A percentile compares a stretch with the other conserved stretches of the same genome.
Evolutionary conservation across 805 yeast genomes (phyloP).

Genomic region (Candida endomychidarum): DNA sequence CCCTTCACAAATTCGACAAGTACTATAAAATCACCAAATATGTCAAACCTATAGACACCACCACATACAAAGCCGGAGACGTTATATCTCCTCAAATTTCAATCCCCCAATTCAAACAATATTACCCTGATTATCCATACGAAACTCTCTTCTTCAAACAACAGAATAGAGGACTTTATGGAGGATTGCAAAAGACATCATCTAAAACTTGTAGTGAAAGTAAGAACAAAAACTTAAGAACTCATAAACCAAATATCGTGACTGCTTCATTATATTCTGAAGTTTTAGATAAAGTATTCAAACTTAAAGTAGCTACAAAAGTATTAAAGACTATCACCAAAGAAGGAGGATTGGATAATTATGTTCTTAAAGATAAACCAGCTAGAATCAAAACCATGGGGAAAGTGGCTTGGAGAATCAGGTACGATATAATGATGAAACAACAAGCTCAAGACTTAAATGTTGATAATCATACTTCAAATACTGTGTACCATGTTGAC

Average conservation of each 20-base stretch:
- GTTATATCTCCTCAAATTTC: slow-evolving; percentile 25
- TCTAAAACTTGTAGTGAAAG: slow-evolving; percentile 80
- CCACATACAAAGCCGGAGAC: slow-evolving; percentile 38
- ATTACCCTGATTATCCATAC: slow-evolving; percentile 44
- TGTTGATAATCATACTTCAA: slow-evolving; percentile 16
- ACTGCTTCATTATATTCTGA: slow-evolving; percentile 83
- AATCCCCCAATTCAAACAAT: slow-evolving; percentile 23
- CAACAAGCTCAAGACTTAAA: slow-evolving; percentile 40
- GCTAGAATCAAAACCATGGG: slow-evolving; percentile 93
- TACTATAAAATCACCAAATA: slow-evolving; percentile 41
- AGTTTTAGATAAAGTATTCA: slow-evolving; percentile 55
- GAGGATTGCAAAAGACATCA: slow-evolving; percentile 77
- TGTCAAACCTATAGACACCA: slow-evolving; percentile 37
- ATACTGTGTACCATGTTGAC: slow-evolving; percentile 50
- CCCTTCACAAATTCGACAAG: slow-evolving; percentile 25
- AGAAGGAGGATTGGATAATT: slow-evolving; percentile 94
- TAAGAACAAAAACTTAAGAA: slow-evolving; percentile 69
- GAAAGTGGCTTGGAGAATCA: slow-evolving; percentile 85
- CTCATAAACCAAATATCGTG: slow-evolving; percentile 81
- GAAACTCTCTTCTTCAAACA: slow-evolving; percentile 77
- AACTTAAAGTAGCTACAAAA: slow-evolving; percentile 67
- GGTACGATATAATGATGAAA: slow-evolving; percentile 64
- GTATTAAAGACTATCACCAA: slow-evolving; percentile 84
- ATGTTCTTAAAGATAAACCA: slow-evolving; percentile 79
- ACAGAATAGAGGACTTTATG: slow-evolving; percentile 85